phyloP scores from a whole-genome alignment of 139 green algal species.

The Micractinium conductrix region DNA sequence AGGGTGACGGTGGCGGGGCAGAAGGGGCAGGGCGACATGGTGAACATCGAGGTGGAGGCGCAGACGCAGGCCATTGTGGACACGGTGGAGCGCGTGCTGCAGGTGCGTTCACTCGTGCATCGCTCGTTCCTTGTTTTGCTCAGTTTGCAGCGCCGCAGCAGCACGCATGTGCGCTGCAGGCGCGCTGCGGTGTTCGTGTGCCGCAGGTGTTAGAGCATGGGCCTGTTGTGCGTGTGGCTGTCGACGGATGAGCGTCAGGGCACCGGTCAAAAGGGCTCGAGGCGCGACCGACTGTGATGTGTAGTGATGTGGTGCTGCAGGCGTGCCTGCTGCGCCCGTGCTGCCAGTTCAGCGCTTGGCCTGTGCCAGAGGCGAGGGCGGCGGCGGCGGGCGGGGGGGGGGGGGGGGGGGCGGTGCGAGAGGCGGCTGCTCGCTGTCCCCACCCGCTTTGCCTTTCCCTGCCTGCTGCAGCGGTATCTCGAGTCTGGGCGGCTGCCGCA shows the following conservation, averaged over 20 bases:
- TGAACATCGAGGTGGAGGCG: constrained; percentile 62
- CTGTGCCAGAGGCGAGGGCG: neutral
- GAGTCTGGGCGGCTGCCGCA: constrained; percentile 3
- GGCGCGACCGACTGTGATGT: too few species aligned
- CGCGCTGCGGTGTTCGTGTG: too few species aligned
- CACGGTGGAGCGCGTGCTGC: constrained; percentile 88
- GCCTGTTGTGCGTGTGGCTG: too few species aligned
- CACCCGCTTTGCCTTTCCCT: neutral
- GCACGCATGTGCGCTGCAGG: neutral
- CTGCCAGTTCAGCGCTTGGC: neutral
- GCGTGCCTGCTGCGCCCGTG: neutral
- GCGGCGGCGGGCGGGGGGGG: neutral
- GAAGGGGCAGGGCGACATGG: constrained; percentile 66
- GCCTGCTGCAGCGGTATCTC: constrained; percentile 6
- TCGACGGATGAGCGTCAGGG: too few species aligned
- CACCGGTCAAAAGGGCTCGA: too few species aligned
- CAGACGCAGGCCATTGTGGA: constrained; percentile 96
- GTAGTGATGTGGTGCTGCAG: too few species aligned
- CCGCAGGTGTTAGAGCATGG: too few species aligned
- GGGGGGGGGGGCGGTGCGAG: too few species aligned
- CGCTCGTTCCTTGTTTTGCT: neutral
- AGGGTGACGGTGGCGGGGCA: constrained; percentile 77
- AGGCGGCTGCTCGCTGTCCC: neutral
- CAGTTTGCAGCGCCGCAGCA: neutral
- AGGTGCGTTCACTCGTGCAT: neutral